phyloP scores from a whole-genome alignment of 257 asterid genomes.

The Salvia miltiorrhiza region DNA sequence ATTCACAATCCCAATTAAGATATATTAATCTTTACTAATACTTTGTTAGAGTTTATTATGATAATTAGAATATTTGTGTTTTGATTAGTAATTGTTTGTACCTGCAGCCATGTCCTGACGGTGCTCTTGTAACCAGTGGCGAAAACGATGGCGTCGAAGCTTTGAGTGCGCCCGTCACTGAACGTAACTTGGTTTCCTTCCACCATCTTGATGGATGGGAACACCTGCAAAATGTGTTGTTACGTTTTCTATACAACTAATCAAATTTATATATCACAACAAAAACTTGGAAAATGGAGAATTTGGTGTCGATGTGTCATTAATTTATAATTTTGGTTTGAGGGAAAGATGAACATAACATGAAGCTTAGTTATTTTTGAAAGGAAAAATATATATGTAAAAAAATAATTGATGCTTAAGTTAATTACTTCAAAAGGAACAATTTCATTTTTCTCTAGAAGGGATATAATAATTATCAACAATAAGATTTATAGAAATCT shows the following conservation, averaged over 20 bases:
- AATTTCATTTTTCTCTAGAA: neutral
- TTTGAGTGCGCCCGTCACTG: slow-evolving; percentile 14
- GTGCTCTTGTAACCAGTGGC: slow-evolving; percentile 59
- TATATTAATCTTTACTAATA: too few species aligned
- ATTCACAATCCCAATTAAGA: too few species aligned
- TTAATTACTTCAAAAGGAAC: too few species aligned
- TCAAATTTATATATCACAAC: too few species aligned
- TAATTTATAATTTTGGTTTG: too few species aligned
- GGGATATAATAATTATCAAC: neutral
- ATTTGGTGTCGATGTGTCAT: too few species aligned
- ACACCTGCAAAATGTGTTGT: slow-evolving; percentile 49
- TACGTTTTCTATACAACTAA: too few species aligned
- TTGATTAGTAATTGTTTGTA: neutral
- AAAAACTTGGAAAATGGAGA: neutral
- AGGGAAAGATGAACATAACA: too few species aligned
- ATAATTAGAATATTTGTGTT: too few species aligned
- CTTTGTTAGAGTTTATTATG: too few species aligned
- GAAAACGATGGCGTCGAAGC: slow-evolving; percentile 43
- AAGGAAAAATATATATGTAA: too few species aligned
- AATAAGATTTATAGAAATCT: neutral
- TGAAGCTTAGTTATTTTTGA: too few species aligned
- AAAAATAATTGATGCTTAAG: neutral
- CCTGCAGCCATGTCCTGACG: slow-evolving; percentile 50
- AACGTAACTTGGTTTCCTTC: slow-evolving; percentile 27
- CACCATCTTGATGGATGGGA: slow-evolving; percentile 30